These are phyloP conservation scores for Lactarius psammicola DNA, from an alignment of 768 basidiomycete genomes.

Conservation along the genomic window DNA sequence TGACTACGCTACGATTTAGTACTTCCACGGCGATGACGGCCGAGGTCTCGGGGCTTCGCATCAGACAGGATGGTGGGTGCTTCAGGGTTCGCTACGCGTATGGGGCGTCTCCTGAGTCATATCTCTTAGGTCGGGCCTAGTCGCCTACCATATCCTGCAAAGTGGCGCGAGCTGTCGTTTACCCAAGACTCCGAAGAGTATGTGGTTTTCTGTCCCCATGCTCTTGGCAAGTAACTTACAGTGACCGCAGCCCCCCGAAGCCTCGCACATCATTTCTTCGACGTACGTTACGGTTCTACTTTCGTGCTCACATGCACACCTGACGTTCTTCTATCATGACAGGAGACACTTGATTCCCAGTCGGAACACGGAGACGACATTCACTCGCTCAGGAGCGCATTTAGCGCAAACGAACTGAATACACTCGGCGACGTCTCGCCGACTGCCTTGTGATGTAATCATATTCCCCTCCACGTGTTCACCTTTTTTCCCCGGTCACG, in stretches of 20 bases:
- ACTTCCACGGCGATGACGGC: conserved; percentile 93
- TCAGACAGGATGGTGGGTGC: conserved; percentile 89
- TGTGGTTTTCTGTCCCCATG: conserved; percentile 35
- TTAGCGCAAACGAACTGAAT: conserved; percentile 54
- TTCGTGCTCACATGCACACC: conserved; percentile 13
- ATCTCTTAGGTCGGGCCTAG: conserved; percentile 70
- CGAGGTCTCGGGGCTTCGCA: conserved; percentile 95
- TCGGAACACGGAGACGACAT: conserved; percentile 77
- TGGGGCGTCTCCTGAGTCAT: conserved; percentile 1
- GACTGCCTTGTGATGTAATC: conserved; percentile 53
- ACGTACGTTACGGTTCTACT: conserved; percentile 51
- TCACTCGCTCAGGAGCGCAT: conserved; percentile 58
- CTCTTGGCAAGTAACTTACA: neutral
- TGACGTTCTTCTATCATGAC: conserved; percentile 32
- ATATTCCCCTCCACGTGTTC: conserved; percentile 19
- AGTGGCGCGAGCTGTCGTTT: conserved; percentile 85
- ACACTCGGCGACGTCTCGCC: conserved; percentile 70
- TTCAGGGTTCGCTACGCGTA: neutral
- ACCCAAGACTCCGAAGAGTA: conserved; percentile 92
- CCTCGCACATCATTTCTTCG: conserved; percentile 90
- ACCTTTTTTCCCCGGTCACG: neutral
- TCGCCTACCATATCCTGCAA: conserved; percentile 89
- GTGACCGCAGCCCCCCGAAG: conserved; percentile 70
- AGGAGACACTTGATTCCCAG: conserved; percentile 73
- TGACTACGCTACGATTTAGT: conserved; percentile 45